Conservation (phyloP, 1,284 basidiomycete genomes). For the Bjerkandera adusta region DNA sequence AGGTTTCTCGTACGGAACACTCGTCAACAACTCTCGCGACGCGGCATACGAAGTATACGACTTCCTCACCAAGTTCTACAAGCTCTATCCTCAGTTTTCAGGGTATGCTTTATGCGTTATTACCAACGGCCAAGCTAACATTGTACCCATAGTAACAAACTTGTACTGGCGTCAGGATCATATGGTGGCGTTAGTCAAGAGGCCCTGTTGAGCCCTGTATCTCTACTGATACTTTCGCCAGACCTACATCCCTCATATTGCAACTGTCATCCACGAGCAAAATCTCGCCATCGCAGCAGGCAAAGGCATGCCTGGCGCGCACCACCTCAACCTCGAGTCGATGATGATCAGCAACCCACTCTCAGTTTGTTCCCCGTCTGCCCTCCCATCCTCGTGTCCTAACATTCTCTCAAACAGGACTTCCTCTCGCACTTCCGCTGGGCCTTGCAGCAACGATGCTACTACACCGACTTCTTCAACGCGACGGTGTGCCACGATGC, state of each 20-base stretch:
- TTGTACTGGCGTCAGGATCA: conserved; percentile 32
- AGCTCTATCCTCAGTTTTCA: conserved; percentile 27
- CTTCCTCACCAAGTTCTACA: conserved; percentile 35
- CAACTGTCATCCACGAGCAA: conserved; percentile 31
- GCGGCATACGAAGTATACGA: conserved; percentile 33
- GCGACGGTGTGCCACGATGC: conserved; percentile 23
- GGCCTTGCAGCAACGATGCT: conserved; percentile 29
- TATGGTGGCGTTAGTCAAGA: conserved; percentile 29
- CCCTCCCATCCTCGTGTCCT: neutral
- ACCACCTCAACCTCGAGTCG: conserved; percentile 30
- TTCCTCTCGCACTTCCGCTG: conserved; percentile 27
- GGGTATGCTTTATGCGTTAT: conserved; percentile 17
- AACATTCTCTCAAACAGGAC: conserved; percentile 19
- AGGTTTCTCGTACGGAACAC: conserved; percentile 31
- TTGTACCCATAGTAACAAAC: conserved; percentile 23
- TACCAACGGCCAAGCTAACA: neutral
- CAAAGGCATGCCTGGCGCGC: conserved; percentile 17
- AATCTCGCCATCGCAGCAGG: conserved; percentile 25
- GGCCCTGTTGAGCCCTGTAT: neutral
- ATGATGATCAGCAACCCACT: conserved; percentile 33
- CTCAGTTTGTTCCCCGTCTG: conserved; percentile 21
- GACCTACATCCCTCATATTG: conserved; percentile 32
- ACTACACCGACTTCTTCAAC: conserved; percentile 27
- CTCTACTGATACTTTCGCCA: neutral
- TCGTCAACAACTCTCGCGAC: conserved; percentile 28